A percentile compares a stretch with the other conserved stretches of the same genome.
These are phyloP conservation scores for Boeremia lycopersici DNA, from an alignment of 2,329 filamentous ascomycete genomes.

Conservation along the genomic window DNA sequence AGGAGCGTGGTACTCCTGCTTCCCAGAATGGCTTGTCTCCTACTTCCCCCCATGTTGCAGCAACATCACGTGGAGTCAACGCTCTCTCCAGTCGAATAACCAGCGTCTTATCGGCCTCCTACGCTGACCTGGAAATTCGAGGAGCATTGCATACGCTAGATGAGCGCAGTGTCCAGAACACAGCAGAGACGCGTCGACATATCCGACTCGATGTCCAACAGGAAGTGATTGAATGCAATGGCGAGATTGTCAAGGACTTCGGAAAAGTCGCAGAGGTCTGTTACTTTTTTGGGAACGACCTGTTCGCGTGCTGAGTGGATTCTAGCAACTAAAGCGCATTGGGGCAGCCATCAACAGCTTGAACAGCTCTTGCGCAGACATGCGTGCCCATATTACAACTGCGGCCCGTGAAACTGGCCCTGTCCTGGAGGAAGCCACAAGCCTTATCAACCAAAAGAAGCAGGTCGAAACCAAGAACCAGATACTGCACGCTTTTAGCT, in stretches of 20 bases:
- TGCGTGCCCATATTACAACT: slow-evolving; percentile 77
- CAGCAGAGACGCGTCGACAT: slow-evolving; percentile 76
- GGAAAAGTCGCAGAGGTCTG: slow-evolving; percentile 82
- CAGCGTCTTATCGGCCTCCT: slow-evolving; percentile 85
- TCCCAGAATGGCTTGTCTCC: slow-evolving; percentile 39
- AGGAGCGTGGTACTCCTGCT: slow-evolving; percentile 35
- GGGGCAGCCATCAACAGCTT: slow-evolving; percentile 77
- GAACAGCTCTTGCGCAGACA: slow-evolving; percentile 79
- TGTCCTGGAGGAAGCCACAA: slow-evolving; percentile 76
- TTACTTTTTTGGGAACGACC: slow-evolving; percentile 5
- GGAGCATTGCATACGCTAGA: slow-evolving; percentile 83
- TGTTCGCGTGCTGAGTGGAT: slow-evolving; percentile 29
- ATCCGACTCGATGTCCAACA: slow-evolving; percentile 84
- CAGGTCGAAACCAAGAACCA: slow-evolving; percentile 81
- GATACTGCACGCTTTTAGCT: slow-evolving; percentile 75
- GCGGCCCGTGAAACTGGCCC: slow-evolving; percentile 76
- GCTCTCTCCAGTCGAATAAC: slow-evolving; percentile 83
- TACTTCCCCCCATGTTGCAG: slow-evolving; percentile 29
- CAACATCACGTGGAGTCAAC: slow-evolving; percentile 54
- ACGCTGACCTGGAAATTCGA: slow-evolving; percentile 88
- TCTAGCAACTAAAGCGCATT: slow-evolving; percentile 83
- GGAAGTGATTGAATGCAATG: slow-evolving; percentile 92
- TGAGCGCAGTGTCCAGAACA: slow-evolving; percentile 72
- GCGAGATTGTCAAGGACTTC: slow-evolving; percentile 85
- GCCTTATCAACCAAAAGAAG: slow-evolving; percentile 72